Percentiles rank a stretch among this genome's conserved stretches.
Conservation (phyloP, 164 flowering plant genomes). For the Liriodendron chinense region DNA sequence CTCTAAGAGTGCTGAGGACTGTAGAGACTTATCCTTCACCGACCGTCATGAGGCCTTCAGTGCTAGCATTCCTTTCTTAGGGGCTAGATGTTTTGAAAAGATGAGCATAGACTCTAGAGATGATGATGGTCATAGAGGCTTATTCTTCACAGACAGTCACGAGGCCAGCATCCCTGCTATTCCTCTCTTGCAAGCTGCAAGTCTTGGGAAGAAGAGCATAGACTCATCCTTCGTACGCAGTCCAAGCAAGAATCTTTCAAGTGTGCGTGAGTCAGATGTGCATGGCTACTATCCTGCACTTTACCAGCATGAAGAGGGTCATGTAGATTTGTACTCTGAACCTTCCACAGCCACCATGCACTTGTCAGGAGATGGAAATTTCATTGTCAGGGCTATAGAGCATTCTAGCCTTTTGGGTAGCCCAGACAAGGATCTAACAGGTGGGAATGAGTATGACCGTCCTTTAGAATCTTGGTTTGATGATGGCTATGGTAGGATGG, state of each 20-base stretch:
- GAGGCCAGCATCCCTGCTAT: not conserved
- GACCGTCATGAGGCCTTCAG: not conserved
- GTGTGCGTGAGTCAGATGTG: not conserved
- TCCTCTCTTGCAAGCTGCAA: not conserved
- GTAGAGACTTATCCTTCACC: not conserved
- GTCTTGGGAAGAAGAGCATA: not conserved
- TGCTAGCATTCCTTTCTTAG: conserved; percentile 3
- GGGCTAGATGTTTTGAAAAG: not conserved
- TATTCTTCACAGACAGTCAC: too few relatives aligned
- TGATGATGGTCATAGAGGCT: not conserved
- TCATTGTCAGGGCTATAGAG: not conserved
- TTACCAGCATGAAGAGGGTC: not conserved
- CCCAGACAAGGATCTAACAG: not conserved
- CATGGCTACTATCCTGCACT: not conserved
- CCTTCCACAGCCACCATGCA: not conserved
- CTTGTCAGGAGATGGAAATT: not conserved
- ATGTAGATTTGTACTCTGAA: not conserved
- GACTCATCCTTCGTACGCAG: not conserved
- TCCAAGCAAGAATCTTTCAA: not conserved
- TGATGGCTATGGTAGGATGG: not conserved
- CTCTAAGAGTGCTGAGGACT: not conserved
- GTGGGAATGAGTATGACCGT: not conserved
- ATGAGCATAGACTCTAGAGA: not conserved
- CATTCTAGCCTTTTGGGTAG: not conserved
- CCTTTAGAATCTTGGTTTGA: not conserved